These are phyloP conservation scores for Suillus bovinus DNA, from an alignment of 768 basidiomycete genomes.

Conservation along the genomic window DNA sequence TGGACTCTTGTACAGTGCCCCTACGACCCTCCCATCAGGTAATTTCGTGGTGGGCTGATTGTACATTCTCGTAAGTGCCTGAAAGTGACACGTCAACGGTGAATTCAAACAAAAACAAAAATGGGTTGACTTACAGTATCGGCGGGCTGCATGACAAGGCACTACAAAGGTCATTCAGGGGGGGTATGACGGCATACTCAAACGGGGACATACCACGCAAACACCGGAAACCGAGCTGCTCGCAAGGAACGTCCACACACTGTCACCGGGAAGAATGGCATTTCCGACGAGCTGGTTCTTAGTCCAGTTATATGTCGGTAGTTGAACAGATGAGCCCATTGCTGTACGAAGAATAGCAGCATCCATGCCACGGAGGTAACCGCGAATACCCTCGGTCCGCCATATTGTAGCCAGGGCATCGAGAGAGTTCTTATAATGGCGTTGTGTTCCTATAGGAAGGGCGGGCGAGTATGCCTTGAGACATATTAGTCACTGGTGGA, in stretches of 20 bases:
- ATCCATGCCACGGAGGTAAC: slow-evolving; percentile 88
- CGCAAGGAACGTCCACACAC: slow-evolving; percentile 82
- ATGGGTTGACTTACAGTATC: slow-evolving; percentile 64
- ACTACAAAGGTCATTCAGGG: slow-evolving; percentile 40
- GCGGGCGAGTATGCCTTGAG: slow-evolving; percentile 88
- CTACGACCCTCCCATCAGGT: slow-evolving; percentile 70
- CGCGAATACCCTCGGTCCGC: slow-evolving; percentile 71
- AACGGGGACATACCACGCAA: slow-evolving; percentile 71
- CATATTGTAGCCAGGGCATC: slow-evolving; percentile 83
- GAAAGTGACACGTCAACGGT: slow-evolving; percentile 10
- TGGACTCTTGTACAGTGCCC: slow-evolving; percentile 85
- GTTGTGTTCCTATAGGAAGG: slow-evolving; percentile 93
- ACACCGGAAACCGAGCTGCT: slow-evolving; percentile 89
- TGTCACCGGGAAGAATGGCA: slow-evolving; percentile 72
- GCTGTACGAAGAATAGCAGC: slow-evolving; percentile 92
- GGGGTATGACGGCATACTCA: neutral
- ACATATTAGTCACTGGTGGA: slow-evolving; percentile 3
- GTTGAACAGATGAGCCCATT: slow-evolving; percentile 94
- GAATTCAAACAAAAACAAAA: too few relatives aligned
- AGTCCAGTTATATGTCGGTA: slow-evolving; percentile 94
- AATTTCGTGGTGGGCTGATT: slow-evolving; percentile 83
- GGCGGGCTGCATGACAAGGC: slow-evolving; percentile 92
- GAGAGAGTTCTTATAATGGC: slow-evolving; percentile 82
- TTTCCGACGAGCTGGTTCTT: slow-evolving; percentile 75
- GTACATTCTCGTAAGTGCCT: slow-evolving; percentile 93